Conservation (phyloP, 192 early-diverging fungal species). For the Rhizophlyctis rosea region DNA sequence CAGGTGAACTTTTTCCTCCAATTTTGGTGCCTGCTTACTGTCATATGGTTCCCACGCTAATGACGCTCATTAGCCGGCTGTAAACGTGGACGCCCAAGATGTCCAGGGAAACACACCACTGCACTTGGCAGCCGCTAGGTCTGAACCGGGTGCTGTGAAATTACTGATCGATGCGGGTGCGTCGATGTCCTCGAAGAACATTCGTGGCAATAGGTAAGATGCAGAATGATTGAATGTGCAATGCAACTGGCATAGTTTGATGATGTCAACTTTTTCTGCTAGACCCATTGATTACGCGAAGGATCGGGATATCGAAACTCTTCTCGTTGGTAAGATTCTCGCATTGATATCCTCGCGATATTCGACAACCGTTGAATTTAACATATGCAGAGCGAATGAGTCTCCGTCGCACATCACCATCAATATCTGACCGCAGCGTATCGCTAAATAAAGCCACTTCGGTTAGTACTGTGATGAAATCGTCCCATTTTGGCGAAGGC, state of each 20-base stretch:
- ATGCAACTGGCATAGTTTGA: no score
- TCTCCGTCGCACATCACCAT: no score
- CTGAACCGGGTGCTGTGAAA: conserved; percentile 10
- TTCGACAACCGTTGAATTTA: not conserved
- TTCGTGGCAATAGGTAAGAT: conserved; percentile 19
- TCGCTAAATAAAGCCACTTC: no score
- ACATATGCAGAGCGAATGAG: not conserved
- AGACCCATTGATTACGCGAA: conserved; percentile 29
- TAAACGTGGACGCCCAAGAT: conserved; percentile 24
- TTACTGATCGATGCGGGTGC: conserved; percentile 22
- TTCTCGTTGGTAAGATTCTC: not conserved
- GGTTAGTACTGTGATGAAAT: no score
- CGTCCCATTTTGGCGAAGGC: conserved; percentile 11
- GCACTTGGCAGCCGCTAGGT: conserved; percentile 19
- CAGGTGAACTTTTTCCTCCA: conserved; percentile 14
- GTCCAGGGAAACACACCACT: conserved; percentile 25
- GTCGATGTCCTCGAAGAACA: conserved; percentile 11
- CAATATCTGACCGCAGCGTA: no score
- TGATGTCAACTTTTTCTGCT: not conserved
- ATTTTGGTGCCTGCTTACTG: no score
- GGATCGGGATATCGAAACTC: not conserved
- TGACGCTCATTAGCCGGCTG: conserved; percentile 2
- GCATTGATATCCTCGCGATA: no score
- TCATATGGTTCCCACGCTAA: not conserved
- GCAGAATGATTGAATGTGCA: not conserved